Base-by-base conservation (phyloP, 345 rosid species). In the Lepidium africanum region DNA sequence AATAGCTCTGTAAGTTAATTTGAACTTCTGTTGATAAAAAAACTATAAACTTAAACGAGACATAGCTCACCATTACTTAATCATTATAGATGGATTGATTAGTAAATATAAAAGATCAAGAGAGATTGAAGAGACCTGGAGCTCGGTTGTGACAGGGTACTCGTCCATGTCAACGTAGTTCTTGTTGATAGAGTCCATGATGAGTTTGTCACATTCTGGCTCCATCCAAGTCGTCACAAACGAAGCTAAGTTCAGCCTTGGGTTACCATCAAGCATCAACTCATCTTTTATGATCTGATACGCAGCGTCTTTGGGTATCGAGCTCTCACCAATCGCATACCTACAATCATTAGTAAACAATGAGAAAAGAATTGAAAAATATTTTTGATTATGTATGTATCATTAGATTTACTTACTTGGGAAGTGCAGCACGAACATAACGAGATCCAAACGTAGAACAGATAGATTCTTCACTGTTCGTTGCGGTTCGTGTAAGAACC, bases 211-310 rank as follows among this genome's bases (percentile, higher is more conserved):
- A 48, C 98, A 92, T 73, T 92, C 96, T 3, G 98, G 96, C 68
- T 92, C 96, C 96, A 92, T 92, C 96, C 96, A 89, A 2, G 98
- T 92, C 0, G 96, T 92, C 55, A 92, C 96, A 9, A 89, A 92
- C 1, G 96, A 92, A 5, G 98, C 98, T 65, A 92, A 72, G 75
- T 92, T 90, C 60, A 92, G 79, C 84, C 97, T 84, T 0, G 98
- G 98, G 69, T 85, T 90, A 17, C 97, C 97, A 21, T 92, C 98
- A 4, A 90, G 84, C 96, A 89, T 89, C 63, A 89, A 67, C 77
- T 89, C 96, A 15, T 86, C 92, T 73, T 85, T 86, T 23, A 92
- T 92, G 54, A 92, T 90, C 88, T 92, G 98, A 67, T 40, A 92
- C 10, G 98, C 98, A 0, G 98, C 98, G 6, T 92, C 98, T 73